A percentile compares a stretch with the other conserved stretches of the same genome.
These are phyloP conservation scores for Amylocystis lapponica DNA, from an alignment of 768 basidiomycete species.

Conservation along the genomic window DNA sequence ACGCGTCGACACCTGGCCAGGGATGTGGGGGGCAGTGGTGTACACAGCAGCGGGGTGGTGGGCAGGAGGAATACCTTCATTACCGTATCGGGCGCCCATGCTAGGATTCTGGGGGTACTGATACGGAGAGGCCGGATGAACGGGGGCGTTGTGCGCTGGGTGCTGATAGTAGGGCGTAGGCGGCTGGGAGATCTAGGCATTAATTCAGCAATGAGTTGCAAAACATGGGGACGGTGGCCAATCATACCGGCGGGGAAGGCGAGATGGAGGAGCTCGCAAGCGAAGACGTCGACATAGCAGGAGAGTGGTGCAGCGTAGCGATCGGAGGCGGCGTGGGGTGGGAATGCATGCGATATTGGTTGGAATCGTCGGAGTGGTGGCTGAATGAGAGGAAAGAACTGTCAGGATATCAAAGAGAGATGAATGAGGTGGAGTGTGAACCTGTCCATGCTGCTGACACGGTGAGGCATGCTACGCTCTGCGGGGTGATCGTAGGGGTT, in stretches of 20 bases:
- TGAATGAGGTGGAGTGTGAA: slow-evolving; percentile 30
- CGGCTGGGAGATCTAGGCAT: slow-evolving; percentile 22
- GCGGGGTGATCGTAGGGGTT: slow-evolving; percentile 14
- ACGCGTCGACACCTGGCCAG: slow-evolving; percentile 15
- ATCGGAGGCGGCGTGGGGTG: slow-evolving; percentile 45
- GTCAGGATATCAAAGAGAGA: slow-evolving; percentile 18
- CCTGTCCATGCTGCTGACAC: slow-evolving; percentile 32
- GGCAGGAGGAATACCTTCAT: slow-evolving; percentile 7
- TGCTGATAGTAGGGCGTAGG: slow-evolving; percentile 15
- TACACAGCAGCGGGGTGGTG: slow-evolving; percentile 17
- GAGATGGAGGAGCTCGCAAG: slow-evolving; percentile 54
- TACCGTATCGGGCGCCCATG: slow-evolving; percentile 14
- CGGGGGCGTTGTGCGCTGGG: slow-evolving; percentile 7
- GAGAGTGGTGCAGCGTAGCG: slow-evolving; percentile 50
- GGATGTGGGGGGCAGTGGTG: slow-evolving; percentile 19
- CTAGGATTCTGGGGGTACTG: background rate
- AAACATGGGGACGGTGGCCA: too few species aligned
- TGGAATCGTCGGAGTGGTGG: slow-evolving; percentile 33
- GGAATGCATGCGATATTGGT: slow-evolving; percentile 30
- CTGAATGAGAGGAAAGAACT: slow-evolving; percentile 15
- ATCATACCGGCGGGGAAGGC: slow-evolving; percentile 41
- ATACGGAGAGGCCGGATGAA: background rate
- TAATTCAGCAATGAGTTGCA: too few species aligned
- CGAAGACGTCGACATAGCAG: slow-evolving; percentile 54
- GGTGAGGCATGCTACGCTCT: slow-evolving; percentile 42